A percentile compares a stretch with the other conserved stretches of the same genome.
These are phyloP conservation scores for Podaxis sp. DNA, from an alignment of 768 basidiomycete genomes.

Conservation along the genomic window DNA sequence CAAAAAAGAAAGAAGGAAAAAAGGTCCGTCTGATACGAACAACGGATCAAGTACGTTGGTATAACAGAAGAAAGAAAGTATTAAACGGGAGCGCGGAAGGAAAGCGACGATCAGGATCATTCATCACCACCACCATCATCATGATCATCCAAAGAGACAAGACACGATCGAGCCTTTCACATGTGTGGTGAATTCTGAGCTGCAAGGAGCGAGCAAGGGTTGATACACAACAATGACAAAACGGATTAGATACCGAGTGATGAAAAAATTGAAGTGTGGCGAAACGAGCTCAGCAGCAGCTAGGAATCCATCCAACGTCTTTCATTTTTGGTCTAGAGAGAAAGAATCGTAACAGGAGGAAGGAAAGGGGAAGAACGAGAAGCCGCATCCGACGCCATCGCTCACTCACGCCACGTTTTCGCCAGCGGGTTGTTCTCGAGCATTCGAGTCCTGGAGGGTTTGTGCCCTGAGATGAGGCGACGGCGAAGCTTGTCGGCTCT, in stretches of 20 bases:
- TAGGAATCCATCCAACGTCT: background rate
- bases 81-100: background rate
- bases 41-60: constrained; percentile 13
- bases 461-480: constrained; percentile 8
- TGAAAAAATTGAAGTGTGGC: background rate
- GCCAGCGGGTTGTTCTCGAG: background rate
- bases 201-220: background rate
- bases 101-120: background rate
- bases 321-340: background rate
- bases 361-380: background rate
- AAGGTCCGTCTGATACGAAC: constrained; percentile 16
- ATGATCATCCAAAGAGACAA: background rate
- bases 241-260: background rate
- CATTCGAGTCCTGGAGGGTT: constrained; percentile 8
- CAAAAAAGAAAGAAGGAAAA: background rate
- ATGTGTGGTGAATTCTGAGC: background rate
- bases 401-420: constrained; percentile 4
- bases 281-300: background rate
- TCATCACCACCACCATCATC: background rate
- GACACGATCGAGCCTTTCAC: background rate
- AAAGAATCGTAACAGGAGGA: background rate
- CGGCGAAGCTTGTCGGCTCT: constrained; percentile 9
- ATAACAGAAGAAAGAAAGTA: background rate
- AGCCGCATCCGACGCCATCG: background rate
- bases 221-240: background rate